phyloP scores from a whole-genome alignment of 1,284 basidiomycete species.

The Xerocomus nothofagi region DNA sequence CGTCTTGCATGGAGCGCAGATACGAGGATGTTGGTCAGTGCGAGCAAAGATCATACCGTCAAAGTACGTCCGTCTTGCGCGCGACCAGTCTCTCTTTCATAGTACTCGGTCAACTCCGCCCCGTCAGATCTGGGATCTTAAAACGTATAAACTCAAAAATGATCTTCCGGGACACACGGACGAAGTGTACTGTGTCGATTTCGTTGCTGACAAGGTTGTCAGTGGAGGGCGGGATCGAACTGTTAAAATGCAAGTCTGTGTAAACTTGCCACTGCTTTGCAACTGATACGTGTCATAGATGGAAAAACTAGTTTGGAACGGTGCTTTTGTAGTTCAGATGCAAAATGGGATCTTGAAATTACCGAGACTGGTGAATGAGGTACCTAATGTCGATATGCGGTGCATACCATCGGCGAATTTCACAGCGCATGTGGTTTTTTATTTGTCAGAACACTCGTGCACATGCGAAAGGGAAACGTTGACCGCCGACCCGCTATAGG shows the following conservation, averaged over 20 bases:
- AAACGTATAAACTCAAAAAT: constrained; percentile 90
- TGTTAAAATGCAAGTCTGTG: constrained; percentile 61
- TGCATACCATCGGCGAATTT: neutral
- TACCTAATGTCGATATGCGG: neutral
- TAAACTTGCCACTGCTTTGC: neutral
- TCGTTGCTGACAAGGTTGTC: constrained; percentile 96
- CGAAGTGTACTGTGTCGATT: constrained; percentile 98
- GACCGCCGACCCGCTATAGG: neutral
- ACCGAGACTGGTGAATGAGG: neutral
- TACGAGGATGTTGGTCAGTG: constrained; percentile 87
- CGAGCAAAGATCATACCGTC: constrained; percentile 93
- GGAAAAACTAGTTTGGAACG: constrained; percentile 29
- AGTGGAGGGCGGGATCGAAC: constrained; percentile 83
- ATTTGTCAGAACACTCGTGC: neutral
- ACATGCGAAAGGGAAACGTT: neutral
- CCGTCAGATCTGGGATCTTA: constrained; percentile 89
- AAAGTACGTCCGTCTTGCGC: constrained; percentile 58
- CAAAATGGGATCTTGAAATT: neutral
- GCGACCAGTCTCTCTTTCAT: neutral
- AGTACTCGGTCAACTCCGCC: neutral
- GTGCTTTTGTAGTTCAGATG: neutral
- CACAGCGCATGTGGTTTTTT: neutral
- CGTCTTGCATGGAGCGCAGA: constrained; percentile 95
- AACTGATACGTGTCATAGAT: constrained; percentile 21
- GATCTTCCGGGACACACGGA: constrained; percentile 97